Evolutionary conservation across 441 rosid genomes (phyloP).

Genomic region (Gossypium lobatum): DNA sequence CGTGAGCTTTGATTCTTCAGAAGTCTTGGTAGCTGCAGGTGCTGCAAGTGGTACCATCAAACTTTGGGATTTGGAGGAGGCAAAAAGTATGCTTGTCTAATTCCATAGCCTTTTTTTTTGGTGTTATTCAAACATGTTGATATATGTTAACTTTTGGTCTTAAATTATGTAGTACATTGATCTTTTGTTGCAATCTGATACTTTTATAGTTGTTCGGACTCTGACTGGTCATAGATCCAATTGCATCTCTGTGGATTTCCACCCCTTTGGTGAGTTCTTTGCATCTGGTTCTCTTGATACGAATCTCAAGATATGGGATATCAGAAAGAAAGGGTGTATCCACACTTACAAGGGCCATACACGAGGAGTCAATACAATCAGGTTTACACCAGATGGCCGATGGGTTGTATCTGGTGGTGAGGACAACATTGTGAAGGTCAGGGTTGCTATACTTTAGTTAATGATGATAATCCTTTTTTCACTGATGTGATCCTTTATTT

Average conservation of each 20-base stretch:
- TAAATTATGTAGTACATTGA: slow-evolving; percentile 8
- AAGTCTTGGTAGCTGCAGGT: slow-evolving; percentile 92
- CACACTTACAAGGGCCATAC: slow-evolving; percentile 99
- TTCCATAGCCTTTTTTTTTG: not conserved
- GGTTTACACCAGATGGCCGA: slow-evolving; percentile 99
- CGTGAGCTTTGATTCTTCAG: slow-evolving; percentile 90
- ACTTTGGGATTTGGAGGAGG: slow-evolving; percentile 99
- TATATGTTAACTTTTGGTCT: not conserved
- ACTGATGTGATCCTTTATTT: not conserved
- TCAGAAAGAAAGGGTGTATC: slow-evolving; percentile 95
- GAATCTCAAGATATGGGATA: slow-evolving; percentile 99
- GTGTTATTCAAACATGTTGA: not conserved
- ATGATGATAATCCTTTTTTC: slow-evolving; percentile 1
- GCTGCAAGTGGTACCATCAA: slow-evolving; percentile 98
- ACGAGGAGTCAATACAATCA: slow-evolving; percentile 90
- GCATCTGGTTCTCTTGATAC: slow-evolving; percentile 97
- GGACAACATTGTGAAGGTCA: slow-evolving; percentile 92
- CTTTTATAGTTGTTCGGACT: slow-evolving; percentile 74
- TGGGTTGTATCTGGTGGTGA: slow-evolving; percentile 99
- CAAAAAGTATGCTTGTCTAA: slow-evolving; percentile 61
- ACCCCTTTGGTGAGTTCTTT: slow-evolving; percentile 97
- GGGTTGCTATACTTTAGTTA: slow-evolving; percentile 17
- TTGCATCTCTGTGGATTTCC: slow-evolving; percentile 93
- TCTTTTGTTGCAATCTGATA: slow-evolving; percentile 20
- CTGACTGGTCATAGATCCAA: slow-evolving; percentile 96